Base-by-base conservation (phyloP, 345 rosid species). In the Clarkia xantiana region DNA sequence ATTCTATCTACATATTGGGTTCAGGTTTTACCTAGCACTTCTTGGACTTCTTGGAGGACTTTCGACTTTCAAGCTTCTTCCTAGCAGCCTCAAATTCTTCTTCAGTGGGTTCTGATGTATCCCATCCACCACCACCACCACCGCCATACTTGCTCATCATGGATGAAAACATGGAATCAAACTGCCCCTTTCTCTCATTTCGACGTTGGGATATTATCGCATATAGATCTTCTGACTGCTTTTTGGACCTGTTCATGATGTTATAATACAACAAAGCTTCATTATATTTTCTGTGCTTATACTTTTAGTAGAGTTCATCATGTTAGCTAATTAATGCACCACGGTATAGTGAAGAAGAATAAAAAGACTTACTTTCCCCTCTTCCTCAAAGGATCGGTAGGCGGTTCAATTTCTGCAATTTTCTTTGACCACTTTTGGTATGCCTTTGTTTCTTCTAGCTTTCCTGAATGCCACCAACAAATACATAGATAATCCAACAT, bases 51-150 rank as follows among this genome's bases (percentile, higher is more conserved):
- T 62, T 76, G 55, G 78, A 67, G 43, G 71, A 50, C 68, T 68
- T 78, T 3, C 59, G 49, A 61, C 67, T 62, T 48, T 80, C 88
- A 16, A 84, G 49, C 71, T 75, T 84, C 63, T 65, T 80, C 76
- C 62, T 69, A 9, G 86, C 76, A 65, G 96, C 95, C 78, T 87
- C 88, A 25, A 93, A 87, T 59, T 93, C 88, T 80, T 84, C 96
- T 39, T 93, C 95, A 14, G 75, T 76, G 7, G 82, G 95, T 61
- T 84, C 96, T 9, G 80, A 56, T 15, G 57, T 57, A 38, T 67
- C 68, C 25, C 39, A 57, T 20, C 46, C 59, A 2, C 78, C 76
- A 25, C 1, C 36, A 29, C 36, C 36, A 29, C 36, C n/a, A n/a
- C 51, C 51, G 14, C 95, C 95, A 48, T 87, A 93, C 53, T 71